Evolutionary conservation across 805 yeast species (phyloP).

Genomic region (Starmerella floricola): DNA sequence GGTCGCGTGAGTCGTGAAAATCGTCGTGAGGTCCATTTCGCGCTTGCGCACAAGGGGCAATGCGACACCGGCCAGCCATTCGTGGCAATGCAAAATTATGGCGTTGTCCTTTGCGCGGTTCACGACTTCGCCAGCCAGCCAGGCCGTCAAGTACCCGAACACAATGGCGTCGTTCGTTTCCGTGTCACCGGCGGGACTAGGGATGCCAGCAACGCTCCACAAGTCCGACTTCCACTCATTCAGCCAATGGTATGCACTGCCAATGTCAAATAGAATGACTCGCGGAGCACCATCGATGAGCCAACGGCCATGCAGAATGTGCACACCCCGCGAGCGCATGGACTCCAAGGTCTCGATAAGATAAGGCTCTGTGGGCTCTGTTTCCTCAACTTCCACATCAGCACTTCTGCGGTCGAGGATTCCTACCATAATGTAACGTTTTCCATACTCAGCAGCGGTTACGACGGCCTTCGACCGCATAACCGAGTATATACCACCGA

Average conservation of each 20-base stretch:
- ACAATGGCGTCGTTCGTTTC: constrained; percentile 90
- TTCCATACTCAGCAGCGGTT: constrained; percentile 84
- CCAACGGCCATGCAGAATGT: constrained; percentile 88
- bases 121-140: constrained; percentile 95
- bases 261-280: constrained; percentile 75
- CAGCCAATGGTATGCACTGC: constrained; percentile 54
- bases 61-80: constrained; percentile 97
- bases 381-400: constrained; percentile 64
- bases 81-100: constrained; percentile 88
- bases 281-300: constrained; percentile 95
- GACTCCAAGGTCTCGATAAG: constrained; percentile 55
- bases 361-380: constrained; percentile 36
- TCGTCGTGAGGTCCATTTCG: constrained; percentile 83
- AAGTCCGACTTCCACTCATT: constrained; percentile 92
- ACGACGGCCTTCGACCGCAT: constrained; percentile 93
- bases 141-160: constrained; percentile 85
- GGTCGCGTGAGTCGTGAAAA: constrained; percentile 96
- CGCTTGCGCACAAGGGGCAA: constrained; percentile 85
- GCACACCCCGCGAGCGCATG: constrained; percentile 72
- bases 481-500: constrained; percentile 96
- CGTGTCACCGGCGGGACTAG: constrained; percentile 76
- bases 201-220: constrained; percentile 86
- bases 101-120: constrained; percentile 74
- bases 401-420: constrained; percentile 67
- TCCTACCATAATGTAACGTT: constrained; percentile 76